Percentiles rank a stretch among this genome's conserved stretches.
Conservation (phyloP, 768 basidiomycete species). For the Pleurotus tuber-regium region DNA sequence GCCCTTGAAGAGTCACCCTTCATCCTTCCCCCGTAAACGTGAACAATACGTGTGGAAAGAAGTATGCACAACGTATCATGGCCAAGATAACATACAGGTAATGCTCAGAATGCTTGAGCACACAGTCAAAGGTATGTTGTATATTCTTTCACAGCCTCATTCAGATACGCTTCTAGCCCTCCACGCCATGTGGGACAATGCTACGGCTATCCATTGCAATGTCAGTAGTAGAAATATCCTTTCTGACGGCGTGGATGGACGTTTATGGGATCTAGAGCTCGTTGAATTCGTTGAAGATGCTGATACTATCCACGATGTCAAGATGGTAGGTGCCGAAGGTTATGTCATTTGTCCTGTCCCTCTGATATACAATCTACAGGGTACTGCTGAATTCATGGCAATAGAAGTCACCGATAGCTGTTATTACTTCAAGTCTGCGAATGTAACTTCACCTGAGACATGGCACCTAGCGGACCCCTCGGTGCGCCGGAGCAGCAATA, state of each 20-base stretch:
- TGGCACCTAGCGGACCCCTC: background rate
- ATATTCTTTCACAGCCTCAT: background rate
- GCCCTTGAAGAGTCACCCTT: background rate
- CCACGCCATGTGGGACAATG: background rate
- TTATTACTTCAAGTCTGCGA: background rate
- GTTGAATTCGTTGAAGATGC: background rate
- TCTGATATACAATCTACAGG: slow-evolving; percentile 1
- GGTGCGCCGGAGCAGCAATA: background rate
- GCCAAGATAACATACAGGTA: background rate
- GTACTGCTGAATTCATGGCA: slow-evolving; percentile 17
- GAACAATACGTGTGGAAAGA: background rate
- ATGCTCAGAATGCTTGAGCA: background rate
- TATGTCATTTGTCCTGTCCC: background rate
- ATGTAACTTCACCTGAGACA: background rate
- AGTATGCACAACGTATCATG: background rate
- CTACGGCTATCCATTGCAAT: slow-evolving; percentile 15
- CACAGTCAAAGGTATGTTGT: slow-evolving; percentile 7
- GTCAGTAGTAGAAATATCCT: slow-evolving; percentile 16
- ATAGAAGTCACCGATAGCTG: slow-evolving; percentile 2
- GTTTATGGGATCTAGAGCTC: slow-evolving; percentile 15
- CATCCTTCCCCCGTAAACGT: background rate
- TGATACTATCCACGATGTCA: background rate
- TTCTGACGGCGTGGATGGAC: slow-evolving; percentile 3
- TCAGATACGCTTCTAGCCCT: slow-evolving; percentile 11
- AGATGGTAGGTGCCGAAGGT: slow-evolving; percentile 2